Evolutionary conservation across 371 early-diverging fungal genomes (phyloP), one percentile per base, ranked within the genome.

Genomic region (Lichtheimia ramosa): DNA sequence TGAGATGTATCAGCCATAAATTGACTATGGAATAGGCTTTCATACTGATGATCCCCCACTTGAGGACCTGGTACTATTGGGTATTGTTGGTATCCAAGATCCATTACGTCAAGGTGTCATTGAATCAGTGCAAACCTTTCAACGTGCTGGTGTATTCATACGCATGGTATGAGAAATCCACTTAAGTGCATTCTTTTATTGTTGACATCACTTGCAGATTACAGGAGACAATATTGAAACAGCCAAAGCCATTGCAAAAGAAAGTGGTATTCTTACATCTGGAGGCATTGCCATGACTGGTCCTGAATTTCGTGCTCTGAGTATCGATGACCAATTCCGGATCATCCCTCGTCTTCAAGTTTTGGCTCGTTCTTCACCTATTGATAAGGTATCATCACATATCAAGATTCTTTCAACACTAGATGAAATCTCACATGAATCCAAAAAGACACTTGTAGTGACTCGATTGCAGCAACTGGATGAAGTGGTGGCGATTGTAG

Each of bases 171-270:
- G 67, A 10, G 16, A n/a, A 5, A 2, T 8, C 46, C 2, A 7
- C 10, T n/a, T 4, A 15, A 5, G n/a, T 21, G 18, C 46, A 7
- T 10, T 46, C 3, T 21, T n/a, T 21, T 16, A 18, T n/a, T 46
- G 4, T 46, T 46, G 5, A 46, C 46, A 46, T 14, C 21, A n/a
- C n/a, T 2, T 46, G 46, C 18, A 66, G 67, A 93, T 96, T 56
- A 96, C 97, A 5, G 97, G 97, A 50, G 97, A 96, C 75, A 92
- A 92, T 74, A 58, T 91, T 16, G 82, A 86, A 48, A 95, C 94
- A 2, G 95, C 97, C 5, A 77, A 82, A 24, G 86, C 89, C 1
- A 93, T 96, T 68, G 96, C 94, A 21, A 83, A 71, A 55, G 82
- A 89, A 48, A 86, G 89, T 56, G 92, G 92, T 14, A 95, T 96